Base-by-base conservation (phyloP, 1,284 basidiomycete species). In the Apiotrichum mycotoxinovorans region DNA sequence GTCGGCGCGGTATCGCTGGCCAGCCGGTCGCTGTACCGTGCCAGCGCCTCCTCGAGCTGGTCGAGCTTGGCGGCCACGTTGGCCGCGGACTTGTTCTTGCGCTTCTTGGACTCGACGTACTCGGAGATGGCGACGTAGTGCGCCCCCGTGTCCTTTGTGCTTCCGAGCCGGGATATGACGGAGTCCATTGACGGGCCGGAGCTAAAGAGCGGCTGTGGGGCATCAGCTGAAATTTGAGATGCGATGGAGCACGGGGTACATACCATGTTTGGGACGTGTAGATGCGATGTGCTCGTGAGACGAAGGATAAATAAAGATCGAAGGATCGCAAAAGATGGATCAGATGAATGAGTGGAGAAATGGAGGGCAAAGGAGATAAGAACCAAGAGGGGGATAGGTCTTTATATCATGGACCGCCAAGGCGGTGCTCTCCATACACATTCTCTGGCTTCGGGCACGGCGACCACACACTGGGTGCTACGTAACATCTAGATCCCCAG, bases 61-160 rank as follows among this genome's bases (percentile, higher is more conserved):
- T 52, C 51, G 51, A 52, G 33, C 43, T 52, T 52, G 51, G 20
- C 12, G n/a, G 34, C 10, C 11, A 52, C 18, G 11, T 45, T 20
- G 11, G 18, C 18, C 7, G 18, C 20, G 14, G 33, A 26, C 51
- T 52, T 52, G 34, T 33, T 34, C 23, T 27, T 25, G 18, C 22
- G 15, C 5, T 20, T 34, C 23, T 52, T 52, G 40, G 42, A 18
- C 18, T 52, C 51, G 42, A 45, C 18, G 20, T 52, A 52, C 20
- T 51, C 40, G 14, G 20, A 17, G 22, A 48, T 15, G 8, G 34
- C 46, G 22, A 33, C 25, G 23, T 48, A 48, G 22, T 48, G 46
- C 22, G n/a, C 20, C 30, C n/a, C 34, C 34, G 14, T 25, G 46
- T 48, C 46, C 46, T 48, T 48, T 48, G 46, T 48, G 34, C 23